These are phyloP conservation scores for Leishmania aethiopica DNA, from an alignment of 208 protist genomes.

Conservation along the genomic window DNA sequence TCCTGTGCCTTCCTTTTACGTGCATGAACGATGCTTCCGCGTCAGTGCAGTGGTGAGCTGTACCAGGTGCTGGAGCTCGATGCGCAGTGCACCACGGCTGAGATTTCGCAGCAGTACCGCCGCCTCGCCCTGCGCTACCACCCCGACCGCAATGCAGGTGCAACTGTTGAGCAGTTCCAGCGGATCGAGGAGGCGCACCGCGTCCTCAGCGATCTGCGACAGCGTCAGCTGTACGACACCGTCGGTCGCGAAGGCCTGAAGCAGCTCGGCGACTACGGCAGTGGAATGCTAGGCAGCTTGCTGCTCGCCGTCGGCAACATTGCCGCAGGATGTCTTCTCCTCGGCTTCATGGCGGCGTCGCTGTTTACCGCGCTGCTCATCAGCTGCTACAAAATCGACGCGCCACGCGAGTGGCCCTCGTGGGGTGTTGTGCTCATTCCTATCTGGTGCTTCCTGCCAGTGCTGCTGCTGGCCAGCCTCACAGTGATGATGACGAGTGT, in stretches of 20 bases:
- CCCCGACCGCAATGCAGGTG: constrained; percentile 83
- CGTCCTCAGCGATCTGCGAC: constrained; percentile 93
- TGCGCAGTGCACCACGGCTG: constrained; percentile 49
- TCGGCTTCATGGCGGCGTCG: constrained; percentile 13
- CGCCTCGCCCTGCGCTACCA: constrained; percentile 89
- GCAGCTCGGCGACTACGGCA: constrained; percentile 51
- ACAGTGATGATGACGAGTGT: constrained; percentile 18
- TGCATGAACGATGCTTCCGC: constrained; percentile 30
- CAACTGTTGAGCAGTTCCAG: constrained; percentile 82
- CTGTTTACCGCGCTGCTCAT: constrained; percentile 24
- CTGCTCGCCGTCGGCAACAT: constrained; percentile 22
- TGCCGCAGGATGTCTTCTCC: constrained; percentile 17
- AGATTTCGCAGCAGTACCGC: constrained; percentile 86
- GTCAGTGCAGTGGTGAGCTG: constrained; percentile 48
- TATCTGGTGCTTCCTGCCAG: constrained; percentile 38
- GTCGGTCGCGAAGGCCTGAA: constrained; percentile 95
- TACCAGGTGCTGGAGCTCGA: constrained; percentile 82
- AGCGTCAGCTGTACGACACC: constrained; percentile 96
- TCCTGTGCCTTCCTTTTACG: neutral
- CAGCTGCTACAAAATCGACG: constrained; percentile 34
- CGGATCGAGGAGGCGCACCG: constrained; percentile 97
- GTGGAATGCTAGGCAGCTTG: constrained; percentile 29
- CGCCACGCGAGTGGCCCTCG: constrained; percentile 12
- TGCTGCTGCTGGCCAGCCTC: constrained; percentile 31
- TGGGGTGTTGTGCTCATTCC: constrained; percentile 41